Percentiles rank a stretch among this genome's conserved stretches.
phyloP scores from a whole-genome alignment of 257 asterid species.

The Euphrasia confusa region DNA sequence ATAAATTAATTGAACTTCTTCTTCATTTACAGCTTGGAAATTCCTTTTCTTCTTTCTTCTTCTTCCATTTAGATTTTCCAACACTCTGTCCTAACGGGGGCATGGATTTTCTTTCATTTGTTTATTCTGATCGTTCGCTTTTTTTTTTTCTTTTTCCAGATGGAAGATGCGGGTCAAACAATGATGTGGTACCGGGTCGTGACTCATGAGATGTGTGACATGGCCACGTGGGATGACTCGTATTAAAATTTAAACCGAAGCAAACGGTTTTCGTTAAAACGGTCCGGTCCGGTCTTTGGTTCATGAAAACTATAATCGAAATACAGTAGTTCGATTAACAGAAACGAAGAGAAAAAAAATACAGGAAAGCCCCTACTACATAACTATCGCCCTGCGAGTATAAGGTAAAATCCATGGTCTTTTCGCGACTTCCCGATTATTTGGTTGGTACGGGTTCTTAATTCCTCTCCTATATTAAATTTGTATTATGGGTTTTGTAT shows the following conservation, averaged over 20 bases:
- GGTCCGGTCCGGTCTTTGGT: no score
- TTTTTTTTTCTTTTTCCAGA: neutral
- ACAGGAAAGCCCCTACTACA: neutral
- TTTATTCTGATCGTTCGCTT: constrained; percentile 23
- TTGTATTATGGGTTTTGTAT: neutral
- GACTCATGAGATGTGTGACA: no score
- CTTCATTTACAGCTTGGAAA: constrained; percentile 5
- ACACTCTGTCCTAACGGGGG: constrained; percentile 19
- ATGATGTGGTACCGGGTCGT: constrained; percentile 25
- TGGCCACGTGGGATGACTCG: no score
- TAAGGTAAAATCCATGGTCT: neutral
- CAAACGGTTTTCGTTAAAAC: no score
- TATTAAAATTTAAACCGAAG: no score
- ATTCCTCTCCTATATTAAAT: neutral
- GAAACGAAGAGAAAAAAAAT: no score
- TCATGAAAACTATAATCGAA: no score
- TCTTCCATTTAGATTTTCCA: constrained; percentile 40
- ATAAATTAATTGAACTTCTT: constrained; percentile 17
- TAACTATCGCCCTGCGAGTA: no score
- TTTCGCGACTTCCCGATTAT: neutral
- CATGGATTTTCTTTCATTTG: constrained; percentile 23
- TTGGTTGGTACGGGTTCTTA: neutral
- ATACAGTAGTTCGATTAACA: no score
- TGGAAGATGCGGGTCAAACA: constrained; percentile 34
- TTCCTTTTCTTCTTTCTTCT: constrained; percentile 2